Percentiles rank a stretch among this genome's conserved stretches.
Evolutionary conservation across 2,329 filamentous ascomycete genomes (phyloP).

Genomic region (Ustulina deusta): DNA sequence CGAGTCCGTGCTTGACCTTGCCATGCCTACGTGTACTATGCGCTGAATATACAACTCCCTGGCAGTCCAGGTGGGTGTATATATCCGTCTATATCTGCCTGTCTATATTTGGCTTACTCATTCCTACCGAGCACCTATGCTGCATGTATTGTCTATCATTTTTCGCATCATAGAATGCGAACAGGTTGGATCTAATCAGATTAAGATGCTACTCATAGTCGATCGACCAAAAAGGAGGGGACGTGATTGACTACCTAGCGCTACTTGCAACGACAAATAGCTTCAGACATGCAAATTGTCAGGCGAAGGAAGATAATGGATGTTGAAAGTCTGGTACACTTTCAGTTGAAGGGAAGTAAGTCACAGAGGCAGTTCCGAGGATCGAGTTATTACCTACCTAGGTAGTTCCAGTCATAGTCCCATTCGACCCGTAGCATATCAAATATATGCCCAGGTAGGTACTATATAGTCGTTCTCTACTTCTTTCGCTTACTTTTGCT

Average conservation of each 20-base stretch:
- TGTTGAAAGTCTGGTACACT: background rate
- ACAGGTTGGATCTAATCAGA: background rate
- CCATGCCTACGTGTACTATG: slow-evolving; percentile 11
- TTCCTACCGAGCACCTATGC: slow-evolving; percentile 1
- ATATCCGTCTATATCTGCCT: background rate
- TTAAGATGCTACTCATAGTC: background rate
- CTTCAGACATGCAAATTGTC: background rate
- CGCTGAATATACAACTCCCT: background rate
- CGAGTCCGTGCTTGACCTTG: slow-evolving; percentile 9
- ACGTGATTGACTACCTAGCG: background rate
- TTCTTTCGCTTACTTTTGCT: background rate
- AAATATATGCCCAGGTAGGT: background rate
- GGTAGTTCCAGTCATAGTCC: background rate
- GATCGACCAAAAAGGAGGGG: background rate
- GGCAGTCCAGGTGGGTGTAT: background rate
- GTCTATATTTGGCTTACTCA: background rate
- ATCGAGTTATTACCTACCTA: background rate
- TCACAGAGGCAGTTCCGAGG: background rate
- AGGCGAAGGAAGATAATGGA: background rate
- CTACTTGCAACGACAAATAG: too few relatives aligned
- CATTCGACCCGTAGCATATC: background rate
- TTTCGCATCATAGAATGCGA: background rate
- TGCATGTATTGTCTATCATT: background rate
- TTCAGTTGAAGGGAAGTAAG: background rate
- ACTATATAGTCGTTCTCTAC: background rate